Evolutionary conservation across 139 green algal genomes (phyloP).

Genomic region (Penium margaritaceum): DNA sequence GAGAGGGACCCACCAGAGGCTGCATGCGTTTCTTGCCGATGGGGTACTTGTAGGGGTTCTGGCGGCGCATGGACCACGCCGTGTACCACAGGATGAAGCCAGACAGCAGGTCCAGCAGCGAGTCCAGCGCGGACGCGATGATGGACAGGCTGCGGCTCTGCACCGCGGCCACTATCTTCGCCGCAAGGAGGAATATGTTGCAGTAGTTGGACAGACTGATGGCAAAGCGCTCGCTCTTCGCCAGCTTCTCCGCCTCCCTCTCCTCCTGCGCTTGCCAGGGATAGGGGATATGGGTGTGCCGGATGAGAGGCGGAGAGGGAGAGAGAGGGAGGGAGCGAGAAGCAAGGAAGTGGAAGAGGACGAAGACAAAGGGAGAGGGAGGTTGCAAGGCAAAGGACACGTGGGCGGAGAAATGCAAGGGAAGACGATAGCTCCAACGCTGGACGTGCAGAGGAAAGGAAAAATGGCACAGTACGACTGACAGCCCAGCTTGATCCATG

Average conservation of each 20-base stretch:
- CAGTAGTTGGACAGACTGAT: conserved; percentile 39
- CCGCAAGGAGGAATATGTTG: conserved; percentile 51
- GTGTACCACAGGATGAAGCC: conserved; percentile 54
- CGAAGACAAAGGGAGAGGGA: no score
- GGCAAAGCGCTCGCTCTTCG: conserved; percentile 12
- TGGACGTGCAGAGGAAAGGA: no score
- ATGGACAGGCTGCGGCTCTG: conserved; percentile 50
- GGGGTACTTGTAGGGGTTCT: conserved; percentile 52
- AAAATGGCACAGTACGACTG: no score
- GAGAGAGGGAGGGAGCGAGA: no score
- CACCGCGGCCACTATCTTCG: conserved; percentile 49
- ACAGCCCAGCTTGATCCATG: no score
- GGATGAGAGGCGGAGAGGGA: no score
- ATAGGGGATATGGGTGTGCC: no score
- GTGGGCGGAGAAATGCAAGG: no score
- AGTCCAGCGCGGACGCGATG: conserved; percentile 55
- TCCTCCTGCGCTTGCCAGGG: no score
- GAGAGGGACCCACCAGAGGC: conserved; percentile 29
- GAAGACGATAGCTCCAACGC: no score
- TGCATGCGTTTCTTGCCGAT: conserved; percentile 59
- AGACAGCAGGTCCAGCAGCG: conserved; percentile 56
- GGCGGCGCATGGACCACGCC: conserved; percentile 37
- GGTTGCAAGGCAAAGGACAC: no score
- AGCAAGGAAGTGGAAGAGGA: no score
- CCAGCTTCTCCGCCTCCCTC: not conserved